phyloP scores from a whole-genome alignment of 2,329 filamentous ascomycete species.

The Oidium heveae region DNA sequence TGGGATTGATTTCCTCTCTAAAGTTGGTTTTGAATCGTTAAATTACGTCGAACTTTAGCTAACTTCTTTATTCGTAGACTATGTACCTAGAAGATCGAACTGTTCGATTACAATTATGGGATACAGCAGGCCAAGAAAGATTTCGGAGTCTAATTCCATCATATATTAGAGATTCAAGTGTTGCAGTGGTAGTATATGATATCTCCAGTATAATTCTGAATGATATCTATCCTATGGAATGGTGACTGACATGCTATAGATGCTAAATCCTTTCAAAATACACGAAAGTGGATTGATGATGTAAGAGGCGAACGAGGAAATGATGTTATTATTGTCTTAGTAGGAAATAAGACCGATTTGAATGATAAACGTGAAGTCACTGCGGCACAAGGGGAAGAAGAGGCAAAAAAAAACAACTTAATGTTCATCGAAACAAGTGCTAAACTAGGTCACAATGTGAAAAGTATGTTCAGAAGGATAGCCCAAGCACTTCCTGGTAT shows the following conservation, averaged over 20 bases:
- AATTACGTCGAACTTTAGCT: background rate
- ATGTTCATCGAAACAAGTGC: constrained; percentile 99
- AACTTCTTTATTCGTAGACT: constrained; percentile 29
- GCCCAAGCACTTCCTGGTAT: constrained; percentile 92
- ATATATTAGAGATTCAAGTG: constrained; percentile 93
- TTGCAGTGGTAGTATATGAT: constrained; percentile 96
- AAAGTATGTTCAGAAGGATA: constrained; percentile 91
- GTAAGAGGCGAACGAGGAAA: constrained; percentile 89
- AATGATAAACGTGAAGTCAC: constrained; percentile 97
- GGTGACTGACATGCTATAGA: constrained; percentile 22
- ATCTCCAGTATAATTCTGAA: constrained; percentile 46
- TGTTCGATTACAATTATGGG: constrained; percentile 91
- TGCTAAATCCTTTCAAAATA: constrained; percentile 94
- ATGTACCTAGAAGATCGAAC: constrained; percentile 99
- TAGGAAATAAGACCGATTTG: constrained; percentile 97
- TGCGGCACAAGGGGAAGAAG: constrained; percentile 85
- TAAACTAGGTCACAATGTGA: constrained; percentile 94
- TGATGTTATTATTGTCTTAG: constrained; percentile 95
- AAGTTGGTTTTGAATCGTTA: constrained; percentile 30
- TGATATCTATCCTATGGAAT: background rate
- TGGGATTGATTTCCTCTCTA: constrained; percentile 96
- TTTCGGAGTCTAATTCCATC: constrained; percentile 94
- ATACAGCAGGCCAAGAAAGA: constrained; percentile 90
- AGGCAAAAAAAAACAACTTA: constrained; percentile 89
- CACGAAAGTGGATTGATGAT: constrained; percentile 97